Base-by-base conservation (phyloP, 192 early-diverging fungal species). In the Rhizophlyctis rosea region DNA sequence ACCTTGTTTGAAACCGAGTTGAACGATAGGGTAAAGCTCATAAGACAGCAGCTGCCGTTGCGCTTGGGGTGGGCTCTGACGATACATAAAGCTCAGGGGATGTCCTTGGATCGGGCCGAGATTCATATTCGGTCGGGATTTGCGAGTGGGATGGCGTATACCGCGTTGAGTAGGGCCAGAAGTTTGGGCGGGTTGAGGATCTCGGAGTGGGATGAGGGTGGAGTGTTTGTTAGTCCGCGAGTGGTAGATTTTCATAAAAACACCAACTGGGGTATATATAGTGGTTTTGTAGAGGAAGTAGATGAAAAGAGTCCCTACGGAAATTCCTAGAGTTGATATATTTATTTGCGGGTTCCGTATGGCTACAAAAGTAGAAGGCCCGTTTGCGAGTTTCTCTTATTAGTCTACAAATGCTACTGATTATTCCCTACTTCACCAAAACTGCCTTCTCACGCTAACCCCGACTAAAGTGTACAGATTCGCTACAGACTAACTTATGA, bases 61-160 rank as follows among this genome's bases (percentile, higher is more conserved):
- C 57, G 28, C 27, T 59, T 80, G 32, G 80, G 72, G 11, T 82
- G 77, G 77, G 80, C 69, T 0, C 33, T 82, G 35, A 81, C 80
- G 33, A 68, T 81, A 11, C 80, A 81, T 60, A 65, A 74, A 47
- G 24, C 39, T 30, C 80, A 81, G 67, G 80, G 78, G 3, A 81
- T 81, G 80, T 71, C 80, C 50, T 56, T 81, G 34, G 80, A 81
- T 69, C 36, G 48, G 5, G 76, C 74, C 23, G 60, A 69, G 44
- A 55, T 81, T 2, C 76, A 81, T 47, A 35, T 81, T 23, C 39
- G 34, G 30, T 9, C 14, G 0, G 50, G 65, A n/a, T 81, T 81
- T 70, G 76, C 72, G 54, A 34, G 63, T n/a, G 80, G 80, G 11
- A 76, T 79, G 63, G 76, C 68, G 23, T 81, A 81, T 62, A 78